Conservation (phyloP, 2,329 filamentous ascomycete genomes). For the Aspergillus phoenicis region DNA sequence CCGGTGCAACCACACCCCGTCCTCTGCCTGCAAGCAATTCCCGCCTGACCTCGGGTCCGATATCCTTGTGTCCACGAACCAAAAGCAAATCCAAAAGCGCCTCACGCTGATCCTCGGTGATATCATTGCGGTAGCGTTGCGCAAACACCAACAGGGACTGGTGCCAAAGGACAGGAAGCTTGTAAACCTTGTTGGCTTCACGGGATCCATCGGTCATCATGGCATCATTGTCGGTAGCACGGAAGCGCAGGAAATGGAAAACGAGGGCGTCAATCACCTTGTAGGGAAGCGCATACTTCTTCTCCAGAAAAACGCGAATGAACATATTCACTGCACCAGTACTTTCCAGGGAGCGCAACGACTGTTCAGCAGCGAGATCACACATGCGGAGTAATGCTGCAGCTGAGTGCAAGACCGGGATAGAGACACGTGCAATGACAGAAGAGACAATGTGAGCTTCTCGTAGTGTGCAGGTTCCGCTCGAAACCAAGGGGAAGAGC, state of each 20-base stretch:
- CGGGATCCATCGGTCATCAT: slow-evolving; percentile 48
- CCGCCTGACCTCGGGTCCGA: slow-evolving; percentile 86
- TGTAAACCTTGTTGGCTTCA: slow-evolving; percentile 58
- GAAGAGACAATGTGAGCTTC: slow-evolving; percentile 91
- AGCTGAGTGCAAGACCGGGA: slow-evolving; percentile 89
- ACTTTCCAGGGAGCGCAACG: slow-evolving; percentile 73
- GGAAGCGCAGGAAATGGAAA: slow-evolving; percentile 93
- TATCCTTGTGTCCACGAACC: slow-evolving; percentile 79
- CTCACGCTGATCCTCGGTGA: slow-evolving; percentile 92
- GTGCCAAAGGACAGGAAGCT: slow-evolving; percentile 93
- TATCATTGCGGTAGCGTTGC: slow-evolving; percentile 91
- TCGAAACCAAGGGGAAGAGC: slow-evolving; percentile 83
- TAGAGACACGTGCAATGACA: slow-evolving; percentile 79
- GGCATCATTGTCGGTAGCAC: slow-evolving; percentile 64
- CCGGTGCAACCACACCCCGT: slow-evolving; percentile 65
- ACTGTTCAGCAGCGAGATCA: slow-evolving; percentile 91
- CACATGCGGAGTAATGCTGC: slow-evolving; percentile 89
- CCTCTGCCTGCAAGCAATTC: slow-evolving; percentile 87
- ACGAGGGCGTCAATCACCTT: slow-evolving; percentile 93
- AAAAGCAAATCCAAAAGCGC: slow-evolving; percentile 84
- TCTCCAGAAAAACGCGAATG: slow-evolving; percentile 89
- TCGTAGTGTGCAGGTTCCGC: slow-evolving; percentile 84
- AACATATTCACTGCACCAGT: slow-evolving; percentile 94
- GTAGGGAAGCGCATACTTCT: slow-evolving; percentile 94
- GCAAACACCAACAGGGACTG: slow-evolving; percentile 91